Evolutionary conservation across 1,139 yeast genomes (phyloP).

Genomic region (Torulaspora globosa): DNA sequence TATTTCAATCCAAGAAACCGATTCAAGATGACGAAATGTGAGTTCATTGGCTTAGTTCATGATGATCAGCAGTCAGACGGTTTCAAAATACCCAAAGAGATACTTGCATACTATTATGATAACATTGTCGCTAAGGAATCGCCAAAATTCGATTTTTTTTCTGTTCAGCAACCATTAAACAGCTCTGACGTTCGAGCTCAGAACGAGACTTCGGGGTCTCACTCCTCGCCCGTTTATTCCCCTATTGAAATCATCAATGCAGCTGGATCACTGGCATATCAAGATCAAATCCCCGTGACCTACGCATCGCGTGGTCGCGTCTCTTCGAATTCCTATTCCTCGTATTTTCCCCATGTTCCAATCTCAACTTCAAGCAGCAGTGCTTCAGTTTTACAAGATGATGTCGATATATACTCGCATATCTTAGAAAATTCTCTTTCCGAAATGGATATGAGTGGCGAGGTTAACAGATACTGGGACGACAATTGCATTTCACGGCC

Average conservation of each 20-base stretch:
- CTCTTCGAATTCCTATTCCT: constrained; percentile 27
- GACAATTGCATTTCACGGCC: constrained; percentile 1
- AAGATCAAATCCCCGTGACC: constrained; percentile 11
- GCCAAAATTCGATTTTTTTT: constrained; percentile 29
- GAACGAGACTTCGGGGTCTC: constrained; percentile 1
- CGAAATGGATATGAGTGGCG: constrained; percentile 18
- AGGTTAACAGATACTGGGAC: constrained; percentile 23
- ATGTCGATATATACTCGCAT: constrained; percentile 30
- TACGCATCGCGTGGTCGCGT: constrained; percentile 14
- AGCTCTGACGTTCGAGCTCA: constrained; percentile 8
- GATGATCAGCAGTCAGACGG: constrained; percentile 41
- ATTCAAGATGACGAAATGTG: constrained; percentile 57
- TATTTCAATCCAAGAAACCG: constrained; percentile 60
- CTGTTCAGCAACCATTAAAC: constrained; percentile 3
- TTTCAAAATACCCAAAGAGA: constrained; percentile 38
- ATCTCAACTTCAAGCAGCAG: constrained; percentile 19
- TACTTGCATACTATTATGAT: constrained; percentile 54
- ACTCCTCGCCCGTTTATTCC: constrained; percentile 8
- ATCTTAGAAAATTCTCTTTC: constrained; percentile 26
- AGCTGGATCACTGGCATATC: constrained; percentile 4
- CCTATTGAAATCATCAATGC: constrained; percentile 12
- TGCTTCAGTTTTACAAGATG: constrained; percentile 25
- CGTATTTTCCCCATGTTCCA: constrained; percentile 24
- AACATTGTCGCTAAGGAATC: constrained; percentile 59
- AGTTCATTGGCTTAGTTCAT: constrained; percentile 46